phyloP scores from a whole-genome alignment of 192 early-diverging fungal species.

The Umbelopsis sp. region DNA sequence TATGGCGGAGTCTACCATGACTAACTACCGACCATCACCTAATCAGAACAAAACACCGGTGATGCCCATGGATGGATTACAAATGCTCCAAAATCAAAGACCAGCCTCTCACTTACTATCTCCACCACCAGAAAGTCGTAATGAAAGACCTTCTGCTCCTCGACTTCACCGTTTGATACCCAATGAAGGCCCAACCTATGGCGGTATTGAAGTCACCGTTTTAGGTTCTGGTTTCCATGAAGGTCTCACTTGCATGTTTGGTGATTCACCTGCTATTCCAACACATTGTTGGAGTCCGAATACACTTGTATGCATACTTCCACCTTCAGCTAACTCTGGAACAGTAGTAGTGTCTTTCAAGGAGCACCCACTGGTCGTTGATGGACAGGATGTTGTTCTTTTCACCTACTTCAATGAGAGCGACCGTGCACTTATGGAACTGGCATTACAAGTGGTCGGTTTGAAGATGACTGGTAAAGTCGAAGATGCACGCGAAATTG shows the following conservation, averaged over 20 bases:
- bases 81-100: conserved; percentile 11
- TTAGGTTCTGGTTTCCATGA: conserved; percentile 79
- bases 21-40: neutral
- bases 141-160: conserved; percentile 16
- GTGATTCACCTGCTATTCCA: conserved; percentile 65
- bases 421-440: conserved; percentile 85
- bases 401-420: conserved; percentile 57
- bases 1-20: neutral
- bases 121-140: conserved; percentile 7
- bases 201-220: conserved; percentile 85
- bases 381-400: conserved; percentile 30
- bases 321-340: conserved; percentile 72
- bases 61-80: neutral
- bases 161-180: conserved; percentile 77
- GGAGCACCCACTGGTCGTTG: conserved; percentile 38
- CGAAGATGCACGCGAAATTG: conserved; percentile 75
- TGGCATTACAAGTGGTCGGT: conserved; percentile 87
- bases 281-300: conserved; percentile 80
- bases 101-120: neutral
- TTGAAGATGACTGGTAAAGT: conserved; percentile 77
- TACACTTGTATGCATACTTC: conserved; percentile 81
- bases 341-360: conserved; percentile 63
- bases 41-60: neutral
- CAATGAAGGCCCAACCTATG: conserved; percentile 78
- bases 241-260: conserved; percentile 72